Percentiles rank a stretch among this genome's conserved stretches.
These are phyloP conservation scores for Aspergillus mulundensis DNA, from an alignment of 495 filamentous ascomycete species.

Conservation along the genomic window DNA sequence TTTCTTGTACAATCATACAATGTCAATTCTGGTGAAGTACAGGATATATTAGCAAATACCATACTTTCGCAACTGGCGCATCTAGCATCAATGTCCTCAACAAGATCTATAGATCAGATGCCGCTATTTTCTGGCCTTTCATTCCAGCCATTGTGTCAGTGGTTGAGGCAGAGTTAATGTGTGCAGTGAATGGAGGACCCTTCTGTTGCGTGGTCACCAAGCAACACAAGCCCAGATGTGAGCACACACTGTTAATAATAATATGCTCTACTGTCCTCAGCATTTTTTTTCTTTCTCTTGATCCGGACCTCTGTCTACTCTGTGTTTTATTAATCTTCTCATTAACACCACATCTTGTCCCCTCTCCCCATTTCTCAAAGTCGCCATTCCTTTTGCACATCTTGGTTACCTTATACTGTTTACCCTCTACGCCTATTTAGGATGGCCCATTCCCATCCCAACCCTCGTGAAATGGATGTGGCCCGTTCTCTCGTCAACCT, in stretches of 20 bases:
- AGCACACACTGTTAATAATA: neutral
- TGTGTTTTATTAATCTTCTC: neutral
- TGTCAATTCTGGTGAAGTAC: too few relatives aligned
- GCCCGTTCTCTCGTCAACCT: neutral
- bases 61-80: too few relatives aligned
- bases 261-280: neutral
- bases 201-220: neutral
- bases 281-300: neutral
- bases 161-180: neutral
- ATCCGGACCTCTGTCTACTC: neutral
- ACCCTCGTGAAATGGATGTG: neutral
- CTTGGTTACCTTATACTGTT: neutral
- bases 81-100: too few relatives aligned
- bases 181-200: neutral
- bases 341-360: neutral
- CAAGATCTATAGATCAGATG: too few relatives aligned
- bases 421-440: neutral
- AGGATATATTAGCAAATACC: too few relatives aligned
- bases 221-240: neutral
- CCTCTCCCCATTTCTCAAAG: neutral
- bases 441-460: neutral
- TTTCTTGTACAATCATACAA: too few relatives aligned
- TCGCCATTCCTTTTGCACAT: too few relatives aligned
- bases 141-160: neutral
- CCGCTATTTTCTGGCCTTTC: neutral